Conservation (phyloP, 2,329 filamentous ascomycete genomes). For the Pezicula carpinea region DNA sequence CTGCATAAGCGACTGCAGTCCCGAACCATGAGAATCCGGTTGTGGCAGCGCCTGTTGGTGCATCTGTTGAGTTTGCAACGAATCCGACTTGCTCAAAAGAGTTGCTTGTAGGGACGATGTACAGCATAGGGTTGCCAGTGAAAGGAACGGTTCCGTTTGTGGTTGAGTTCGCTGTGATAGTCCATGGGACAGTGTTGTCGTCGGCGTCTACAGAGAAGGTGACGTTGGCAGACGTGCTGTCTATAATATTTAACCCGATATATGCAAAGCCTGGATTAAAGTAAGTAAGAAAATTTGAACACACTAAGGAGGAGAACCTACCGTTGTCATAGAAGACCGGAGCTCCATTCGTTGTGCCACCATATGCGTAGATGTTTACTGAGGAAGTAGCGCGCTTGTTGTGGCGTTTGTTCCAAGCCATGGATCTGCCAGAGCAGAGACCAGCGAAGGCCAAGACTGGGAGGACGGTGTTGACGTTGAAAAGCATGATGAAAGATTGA, state of each 20-base stretch:
- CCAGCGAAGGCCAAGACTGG: constrained; percentile 31
- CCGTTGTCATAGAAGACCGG: constrained; percentile 30
- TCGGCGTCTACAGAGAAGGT: constrained; percentile 23
- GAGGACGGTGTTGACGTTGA: constrained; percentile 35
- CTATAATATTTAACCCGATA: constrained; percentile 21
- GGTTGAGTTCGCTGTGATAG: constrained; percentile 20
- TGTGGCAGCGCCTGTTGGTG: constrained; percentile 17
- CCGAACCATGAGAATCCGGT: constrained; percentile 30
- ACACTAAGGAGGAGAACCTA: constrained; percentile 13
- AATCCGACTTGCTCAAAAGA: constrained; percentile 25
- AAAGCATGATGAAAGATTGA: neutral
- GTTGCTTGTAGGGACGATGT: constrained; percentile 22
- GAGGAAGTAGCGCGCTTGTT: constrained; percentile 34
- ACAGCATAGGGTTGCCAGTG: constrained; percentile 15
- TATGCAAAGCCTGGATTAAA: constrained; percentile 28
- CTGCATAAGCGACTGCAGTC: constrained; percentile 26
- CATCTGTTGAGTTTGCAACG: constrained; percentile 11
- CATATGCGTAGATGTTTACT: constrained; percentile 27
- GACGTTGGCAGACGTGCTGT: constrained; percentile 24
- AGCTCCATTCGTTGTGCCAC: constrained; percentile 23
- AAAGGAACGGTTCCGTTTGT: constrained; percentile 11
- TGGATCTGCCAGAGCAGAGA: constrained; percentile 51
- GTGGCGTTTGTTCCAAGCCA: constrained; percentile 12
- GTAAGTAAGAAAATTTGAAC: neutral
- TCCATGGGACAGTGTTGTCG: constrained; percentile 18